Evolutionary conservation across 345 rosid species (phyloP).

Genomic region (Lepidium aucheri): DNA sequence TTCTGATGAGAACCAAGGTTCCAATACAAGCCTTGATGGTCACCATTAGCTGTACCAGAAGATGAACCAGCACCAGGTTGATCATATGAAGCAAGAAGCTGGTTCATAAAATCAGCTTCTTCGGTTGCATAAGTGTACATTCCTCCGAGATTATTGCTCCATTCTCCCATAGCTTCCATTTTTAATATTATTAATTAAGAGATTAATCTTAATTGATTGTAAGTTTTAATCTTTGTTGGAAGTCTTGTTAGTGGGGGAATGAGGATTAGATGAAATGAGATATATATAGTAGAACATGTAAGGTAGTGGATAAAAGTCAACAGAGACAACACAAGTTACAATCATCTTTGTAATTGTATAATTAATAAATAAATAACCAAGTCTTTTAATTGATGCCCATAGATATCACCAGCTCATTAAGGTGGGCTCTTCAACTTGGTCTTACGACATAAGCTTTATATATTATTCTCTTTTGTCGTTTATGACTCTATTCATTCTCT

Average conservation of each 20-base stretch:
- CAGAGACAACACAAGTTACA: constrained; percentile 3
- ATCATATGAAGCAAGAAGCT: constrained; percentile 41
- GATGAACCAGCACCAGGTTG: constrained; percentile 22
- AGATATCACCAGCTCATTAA: constrained; percentile 28
- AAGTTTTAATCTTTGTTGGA: constrained; percentile 11
- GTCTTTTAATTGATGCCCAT: constrained; percentile 19
- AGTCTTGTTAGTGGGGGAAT: constrained; percentile 20
- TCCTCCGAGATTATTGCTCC: constrained; percentile 53
- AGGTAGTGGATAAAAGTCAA: constrained; percentile 26
- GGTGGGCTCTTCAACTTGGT: constrained; percentile 25
- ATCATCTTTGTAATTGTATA: constrained; percentile 1
- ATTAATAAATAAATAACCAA: constrained; percentile 3
- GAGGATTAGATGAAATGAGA: neutral
- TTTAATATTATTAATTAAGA: constrained; percentile 2
- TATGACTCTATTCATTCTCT: constrained; percentile 6
- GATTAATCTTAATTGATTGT: constrained; percentile 3
- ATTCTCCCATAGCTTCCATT: constrained; percentile 63
- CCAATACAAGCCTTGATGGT: constrained; percentile 33
- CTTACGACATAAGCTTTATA: constrained; percentile 1
- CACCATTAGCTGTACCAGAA: constrained; percentile 23
- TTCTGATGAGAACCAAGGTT: constrained; percentile 15
- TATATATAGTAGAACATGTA: constrained; percentile 26
- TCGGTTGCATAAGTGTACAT: constrained; percentile 44
- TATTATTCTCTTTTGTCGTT: constrained; percentile 6
- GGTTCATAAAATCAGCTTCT: constrained; percentile 77